A percentile compares a stretch with the other conserved stretches of the same genome.
phyloP scores from a whole-genome alignment of 768 basidiomycete species.

The Leucosporidium creatinivorum region DNA sequence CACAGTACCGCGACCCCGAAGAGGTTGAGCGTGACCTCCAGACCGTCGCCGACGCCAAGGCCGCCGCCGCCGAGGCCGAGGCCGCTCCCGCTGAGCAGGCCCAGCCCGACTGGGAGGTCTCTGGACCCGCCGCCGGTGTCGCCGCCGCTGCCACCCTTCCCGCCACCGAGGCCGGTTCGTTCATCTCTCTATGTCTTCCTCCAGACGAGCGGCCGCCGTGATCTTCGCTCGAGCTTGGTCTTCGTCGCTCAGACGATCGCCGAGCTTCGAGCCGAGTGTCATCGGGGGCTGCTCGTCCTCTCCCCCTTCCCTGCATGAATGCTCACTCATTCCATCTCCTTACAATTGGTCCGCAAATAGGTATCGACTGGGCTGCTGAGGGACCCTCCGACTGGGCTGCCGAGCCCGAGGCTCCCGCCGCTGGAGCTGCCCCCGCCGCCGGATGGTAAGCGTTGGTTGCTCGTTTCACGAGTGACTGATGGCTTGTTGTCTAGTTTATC shows the following conservation, averaged over 20 bases:
- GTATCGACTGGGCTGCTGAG: constrained; percentile 79
- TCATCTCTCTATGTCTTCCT: constrained; percentile 1
- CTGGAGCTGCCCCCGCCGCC: neutral
- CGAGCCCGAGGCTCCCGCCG: constrained; percentile 4
- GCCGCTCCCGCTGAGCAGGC: constrained; percentile 41
- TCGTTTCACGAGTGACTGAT: too few relatives aligned
- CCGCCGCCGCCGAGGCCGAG: constrained; percentile 50
- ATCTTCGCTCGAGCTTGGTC: too few relatives aligned
- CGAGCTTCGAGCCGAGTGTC: too few relatives aligned
- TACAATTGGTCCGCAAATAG: constrained; percentile 39
- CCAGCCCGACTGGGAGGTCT: constrained; percentile 52
- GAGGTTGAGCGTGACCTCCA: constrained; percentile 97
- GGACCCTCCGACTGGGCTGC: constrained; percentile 74
- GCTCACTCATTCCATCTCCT: constrained; percentile 1
- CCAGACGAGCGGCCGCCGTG: neutral
- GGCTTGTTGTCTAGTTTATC: too few relatives aligned
- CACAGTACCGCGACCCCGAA: constrained; percentile 93
- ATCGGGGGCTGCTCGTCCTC: too few relatives aligned
- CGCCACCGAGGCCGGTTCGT: constrained; percentile 53
- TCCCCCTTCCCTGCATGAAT: too few relatives aligned
- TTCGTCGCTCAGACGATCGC: too few relatives aligned
- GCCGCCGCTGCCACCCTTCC: constrained; percentile 71
- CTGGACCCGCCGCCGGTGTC: constrained; percentile 53
- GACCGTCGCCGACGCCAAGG: constrained; percentile 82
- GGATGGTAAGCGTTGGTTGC: neutral